A percentile compares a stretch with the other conserved stretches of the same genome.
phyloP scores from a whole-genome alignment of 306 rosid species.

The Betula pendula region DNA sequence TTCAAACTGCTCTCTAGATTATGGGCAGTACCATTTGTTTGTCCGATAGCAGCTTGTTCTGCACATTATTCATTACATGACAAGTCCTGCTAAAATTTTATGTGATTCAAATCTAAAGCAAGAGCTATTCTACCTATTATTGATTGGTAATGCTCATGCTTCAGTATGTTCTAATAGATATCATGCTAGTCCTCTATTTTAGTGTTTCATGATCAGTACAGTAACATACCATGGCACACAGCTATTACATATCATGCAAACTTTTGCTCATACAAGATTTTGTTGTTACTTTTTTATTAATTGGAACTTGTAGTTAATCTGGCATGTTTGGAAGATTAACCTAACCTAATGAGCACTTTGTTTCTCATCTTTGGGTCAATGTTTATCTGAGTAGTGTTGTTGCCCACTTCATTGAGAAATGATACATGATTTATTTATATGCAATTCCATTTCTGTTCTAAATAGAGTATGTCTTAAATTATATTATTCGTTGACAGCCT shows the following conservation, averaged over 20 bases:
- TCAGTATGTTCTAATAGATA: neutral
- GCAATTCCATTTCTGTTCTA: neutral
- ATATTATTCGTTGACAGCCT: constrained; percentile 52
- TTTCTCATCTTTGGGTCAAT: neutral
- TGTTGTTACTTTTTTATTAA: neutral
- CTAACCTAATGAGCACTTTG: neutral
- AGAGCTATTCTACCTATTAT: neutral
- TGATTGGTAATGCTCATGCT: constrained; percentile 3
- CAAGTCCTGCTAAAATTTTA: neutral
- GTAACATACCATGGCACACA: neutral
- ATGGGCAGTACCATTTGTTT: neutral
- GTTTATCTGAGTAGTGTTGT: neutral
- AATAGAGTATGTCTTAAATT: constrained; percentile 16
- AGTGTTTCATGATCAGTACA: neutral
- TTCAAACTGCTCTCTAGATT: neutral
- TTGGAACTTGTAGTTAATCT: neutral
- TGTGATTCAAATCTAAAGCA: neutral
- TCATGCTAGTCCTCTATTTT: neutral
- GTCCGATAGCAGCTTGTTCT: neutral
- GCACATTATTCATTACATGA: neutral
- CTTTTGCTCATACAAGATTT: neutral
- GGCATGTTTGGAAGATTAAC: constrained; percentile 1
- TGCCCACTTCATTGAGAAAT: too few species aligned
- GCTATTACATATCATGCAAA: neutral
- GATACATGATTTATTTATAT: too few species aligned